Evolutionary conservation across 2,329 filamentous ascomycete species (phyloP).

Genomic region (Gnomoniopsis sp.): DNA sequence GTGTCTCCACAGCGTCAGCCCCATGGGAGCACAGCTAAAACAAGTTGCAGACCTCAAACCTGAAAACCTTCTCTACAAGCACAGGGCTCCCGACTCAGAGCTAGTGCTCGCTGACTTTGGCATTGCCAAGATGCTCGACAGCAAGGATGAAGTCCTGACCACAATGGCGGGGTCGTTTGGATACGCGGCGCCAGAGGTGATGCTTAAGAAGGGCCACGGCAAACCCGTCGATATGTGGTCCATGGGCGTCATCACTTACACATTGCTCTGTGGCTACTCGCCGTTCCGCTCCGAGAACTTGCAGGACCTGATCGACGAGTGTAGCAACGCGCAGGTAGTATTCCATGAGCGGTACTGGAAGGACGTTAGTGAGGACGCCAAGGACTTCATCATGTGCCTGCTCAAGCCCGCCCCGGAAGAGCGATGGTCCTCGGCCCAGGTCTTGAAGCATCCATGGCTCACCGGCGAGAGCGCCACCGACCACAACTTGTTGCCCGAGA

Average conservation of each 20-base stretch:
- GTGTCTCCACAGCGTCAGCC: background rate
- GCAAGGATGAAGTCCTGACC: conserved; percentile 84
- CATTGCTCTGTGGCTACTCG: conserved; percentile 94
- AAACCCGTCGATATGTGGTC: conserved; percentile 99
- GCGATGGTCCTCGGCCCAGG: conserved; percentile 74
- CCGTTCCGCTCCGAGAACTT: conserved; percentile 96
- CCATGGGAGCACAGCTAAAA: background rate
- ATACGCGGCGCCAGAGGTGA: conserved; percentile 95
- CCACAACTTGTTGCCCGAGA: conserved; percentile 96
- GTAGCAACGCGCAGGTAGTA: conserved; percentile 75
- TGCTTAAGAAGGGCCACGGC: conserved; percentile 95
- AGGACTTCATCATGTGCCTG: conserved; percentile 83
- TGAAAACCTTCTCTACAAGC: conserved; percentile 94
- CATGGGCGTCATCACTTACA: conserved; percentile 97
- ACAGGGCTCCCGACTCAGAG: conserved; percentile 70
- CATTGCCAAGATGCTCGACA: conserved; percentile 96
- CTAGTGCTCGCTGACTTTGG: conserved; percentile 96
- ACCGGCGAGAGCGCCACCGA: conserved; percentile 88
- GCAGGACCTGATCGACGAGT: conserved; percentile 91
- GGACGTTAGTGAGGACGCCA: conserved; percentile 91
- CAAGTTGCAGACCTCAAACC: conserved; percentile 81
- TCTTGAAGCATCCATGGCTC: conserved; percentile 82
- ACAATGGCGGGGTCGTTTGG: conserved; percentile 99
- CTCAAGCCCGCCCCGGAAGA: conserved; percentile 75
- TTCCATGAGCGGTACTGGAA: conserved; percentile 99